Conservation (phyloP, 176 grass and related monocot genomes). For the Rhynchospora pubera region DNA sequence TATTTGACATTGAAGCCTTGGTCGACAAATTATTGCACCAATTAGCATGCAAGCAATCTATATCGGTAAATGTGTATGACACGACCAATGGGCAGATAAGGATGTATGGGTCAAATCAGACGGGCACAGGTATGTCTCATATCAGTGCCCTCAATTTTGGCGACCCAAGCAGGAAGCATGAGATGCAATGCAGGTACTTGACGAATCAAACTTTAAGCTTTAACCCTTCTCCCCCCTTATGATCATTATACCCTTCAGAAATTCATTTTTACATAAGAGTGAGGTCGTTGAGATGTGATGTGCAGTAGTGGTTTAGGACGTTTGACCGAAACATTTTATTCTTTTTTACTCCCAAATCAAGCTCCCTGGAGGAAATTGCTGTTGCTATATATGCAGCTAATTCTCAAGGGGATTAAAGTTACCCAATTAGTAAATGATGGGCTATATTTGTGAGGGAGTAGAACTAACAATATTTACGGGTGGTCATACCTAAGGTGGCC, state of each 20-base stretch:
- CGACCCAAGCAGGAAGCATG: constrained; percentile 78
- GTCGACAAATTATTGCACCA: constrained; percentile 90
- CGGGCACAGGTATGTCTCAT: constrained; percentile 38
- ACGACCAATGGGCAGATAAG: constrained; percentile 67
- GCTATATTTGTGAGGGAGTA: not conserved
- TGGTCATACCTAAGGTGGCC: not conserved
- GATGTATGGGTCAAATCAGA: constrained; percentile 72
- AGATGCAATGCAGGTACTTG: constrained; percentile 98
- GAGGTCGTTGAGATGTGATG: not conserved
- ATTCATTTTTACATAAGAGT: not conserved
- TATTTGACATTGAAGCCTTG: constrained; percentile 93
- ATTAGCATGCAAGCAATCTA: constrained; percentile 74
- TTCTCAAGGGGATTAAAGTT: not conserved
- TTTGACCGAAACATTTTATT: not conserved
- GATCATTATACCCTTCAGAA: not conserved
- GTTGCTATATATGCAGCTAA: not conserved
- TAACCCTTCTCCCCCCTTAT: not conserved
- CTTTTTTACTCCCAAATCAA: constrained; percentile 13
- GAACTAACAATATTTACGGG: not conserved
- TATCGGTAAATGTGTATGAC: constrained; percentile 95
- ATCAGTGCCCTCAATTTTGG: constrained; percentile 81
- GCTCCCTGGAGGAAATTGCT: not conserved
- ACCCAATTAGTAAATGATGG: not conserved
- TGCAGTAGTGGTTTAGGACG: not conserved
- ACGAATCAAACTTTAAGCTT: not conserved